These are phyloP conservation scores for Phanerochaete carnosa DNA, from an alignment of 768 basidiomycete genomes.

Conservation along the genomic window DNA sequence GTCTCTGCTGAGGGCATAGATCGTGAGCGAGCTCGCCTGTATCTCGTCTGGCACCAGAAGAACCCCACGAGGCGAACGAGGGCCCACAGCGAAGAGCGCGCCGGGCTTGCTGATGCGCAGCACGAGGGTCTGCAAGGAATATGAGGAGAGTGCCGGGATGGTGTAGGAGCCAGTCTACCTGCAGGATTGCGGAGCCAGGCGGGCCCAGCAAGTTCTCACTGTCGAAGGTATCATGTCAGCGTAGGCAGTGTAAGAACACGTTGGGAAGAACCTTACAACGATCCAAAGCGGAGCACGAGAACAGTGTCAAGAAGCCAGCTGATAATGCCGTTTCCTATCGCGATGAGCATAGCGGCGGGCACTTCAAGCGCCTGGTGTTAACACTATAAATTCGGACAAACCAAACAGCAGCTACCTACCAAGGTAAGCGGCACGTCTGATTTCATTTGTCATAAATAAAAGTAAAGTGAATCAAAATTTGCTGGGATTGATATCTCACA, in stretches of 20 bases:
- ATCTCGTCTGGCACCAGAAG: conserved; percentile 5
- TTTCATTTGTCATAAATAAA: conserved; percentile 56
- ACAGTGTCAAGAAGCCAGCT: conserved; percentile 85
- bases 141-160: background rate
- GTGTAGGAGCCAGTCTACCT: conserved; percentile 31
- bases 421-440: conserved; percentile 73
- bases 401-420: conserved; percentile 33
- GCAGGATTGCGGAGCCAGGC: conserved; percentile 9
- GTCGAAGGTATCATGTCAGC: conserved; percentile 67
- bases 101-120: conserved; percentile 73
- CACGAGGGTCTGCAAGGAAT: conserved; percentile 56
- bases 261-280: conserved; percentile 49
- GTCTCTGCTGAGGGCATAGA: conserved; percentile 12
- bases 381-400: conserved; percentile 3
- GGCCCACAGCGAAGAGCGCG: conserved; percentile 71
- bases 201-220: conserved; percentile 62
- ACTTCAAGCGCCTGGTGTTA: background rate
- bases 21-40: conserved; percentile 8
- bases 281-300: conserved; percentile 75
- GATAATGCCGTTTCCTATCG: conserved; percentile 69
- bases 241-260: conserved; percentile 51
- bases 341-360: conserved; percentile 43
- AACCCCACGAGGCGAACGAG: conserved; percentile 78
- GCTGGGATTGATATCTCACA: conserved; percentile 37
- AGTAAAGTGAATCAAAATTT: conserved; percentile 2